Evolutionary conservation across 208 protist species (phyloP), one percentile per base, ranked within the genome.

Genomic region (Leishmania mexicana): DNA sequence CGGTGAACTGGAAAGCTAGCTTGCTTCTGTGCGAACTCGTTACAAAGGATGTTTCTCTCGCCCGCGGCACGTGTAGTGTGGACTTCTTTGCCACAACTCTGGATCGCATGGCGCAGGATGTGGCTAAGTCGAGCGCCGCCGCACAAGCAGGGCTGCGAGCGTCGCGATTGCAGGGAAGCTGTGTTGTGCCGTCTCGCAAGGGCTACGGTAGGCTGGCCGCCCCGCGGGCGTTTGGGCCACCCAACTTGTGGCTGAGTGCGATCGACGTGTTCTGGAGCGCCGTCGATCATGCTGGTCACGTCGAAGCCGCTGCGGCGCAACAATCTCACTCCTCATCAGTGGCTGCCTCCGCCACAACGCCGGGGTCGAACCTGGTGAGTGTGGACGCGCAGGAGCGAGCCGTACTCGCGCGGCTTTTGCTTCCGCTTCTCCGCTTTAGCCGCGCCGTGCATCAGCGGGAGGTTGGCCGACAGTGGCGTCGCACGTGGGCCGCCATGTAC

Each of bases 251-350:
- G 93, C 38, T 90, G 38, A 78, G 85, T 54, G 90, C 90, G 2
- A 81, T 93, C 17, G 74, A 85, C 21, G 88, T 96, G 40, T 96
- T 91, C 80, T 94, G 93, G 93, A 85, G 83, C n/a, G 93, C 93
- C 1, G 90, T 96, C 35, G 89, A 94, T 67, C 93, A 96, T 19
- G 40, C 40, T 28, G 75, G 21, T 2, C 21, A 17, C 1, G 35
- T 28, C 40, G 38, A 47, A 17, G 49, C 67, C 17, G 35, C 40
- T 15, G 49, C 45, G n/a, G 2, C 38, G 3, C 57, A 45, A 7
- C 11, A 40, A n/a, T 7, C 53, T 31, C 24, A 24, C 38, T 5
- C 28, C 6, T 65, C n/a, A 19, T 6, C 38, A 24, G 19, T n/a
- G n/a, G 35, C 42, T 6, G 45, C 42, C 54, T 28, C 47, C 13